Evolutionary conservation across 2,329 filamentous ascomycete species (phyloP).

Genomic region (Exutisphaerella laricina): DNA sequence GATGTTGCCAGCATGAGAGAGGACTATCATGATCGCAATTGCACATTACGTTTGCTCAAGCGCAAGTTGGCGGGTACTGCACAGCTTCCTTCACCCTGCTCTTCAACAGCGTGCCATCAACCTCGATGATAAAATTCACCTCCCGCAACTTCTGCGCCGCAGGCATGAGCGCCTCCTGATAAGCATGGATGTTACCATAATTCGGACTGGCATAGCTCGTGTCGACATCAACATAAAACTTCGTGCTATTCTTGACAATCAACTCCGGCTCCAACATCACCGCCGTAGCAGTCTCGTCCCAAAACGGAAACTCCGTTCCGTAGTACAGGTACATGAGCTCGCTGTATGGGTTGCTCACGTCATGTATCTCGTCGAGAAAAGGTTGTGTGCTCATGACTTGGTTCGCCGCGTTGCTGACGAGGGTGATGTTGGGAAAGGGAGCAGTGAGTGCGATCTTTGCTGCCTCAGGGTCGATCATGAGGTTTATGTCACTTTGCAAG

Average conservation of each 20-base stretch:
- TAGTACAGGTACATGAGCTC: slow-evolving; percentile 37
- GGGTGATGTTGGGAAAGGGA: slow-evolving; percentile 41
- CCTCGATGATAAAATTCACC: slow-evolving; percentile 39
- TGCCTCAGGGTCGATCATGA: slow-evolving; percentile 49
- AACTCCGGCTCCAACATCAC: slow-evolving; percentile 38
- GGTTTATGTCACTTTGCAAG: slow-evolving; percentile 41
- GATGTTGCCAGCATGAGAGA: no score
- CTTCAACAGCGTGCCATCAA: slow-evolving; percentile 36
- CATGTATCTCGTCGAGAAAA: slow-evolving; percentile 37
- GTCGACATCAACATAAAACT: slow-evolving; percentile 42
- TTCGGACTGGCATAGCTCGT: slow-evolving; percentile 37
- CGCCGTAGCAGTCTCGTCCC: slow-evolving; percentile 44
- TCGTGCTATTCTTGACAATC: slow-evolving; percentile 36
- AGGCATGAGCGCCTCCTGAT: slow-evolving; percentile 38
- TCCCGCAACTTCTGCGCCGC: slow-evolving; percentile 30
- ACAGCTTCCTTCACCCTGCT: slow-evolving; percentile 36
- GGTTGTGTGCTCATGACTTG: slow-evolving; percentile 39
- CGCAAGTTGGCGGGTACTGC: slow-evolving; percentile 23
- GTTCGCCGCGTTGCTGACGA: slow-evolving; percentile 46
- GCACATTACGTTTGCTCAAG: no score
- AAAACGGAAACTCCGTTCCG: slow-evolving; percentile 39
- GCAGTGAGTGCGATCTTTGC: slow-evolving; percentile 47
- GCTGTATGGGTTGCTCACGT: slow-evolving; percentile 38
- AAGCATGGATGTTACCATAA: slow-evolving; percentile 43
- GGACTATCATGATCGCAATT: no score